Percentiles rank a stretch among this genome's conserved stretches.
These are phyloP conservation scores for Picea glauca DNA, from an alignment of 75 land plant genomes.

Conservation along the genomic window DNA sequence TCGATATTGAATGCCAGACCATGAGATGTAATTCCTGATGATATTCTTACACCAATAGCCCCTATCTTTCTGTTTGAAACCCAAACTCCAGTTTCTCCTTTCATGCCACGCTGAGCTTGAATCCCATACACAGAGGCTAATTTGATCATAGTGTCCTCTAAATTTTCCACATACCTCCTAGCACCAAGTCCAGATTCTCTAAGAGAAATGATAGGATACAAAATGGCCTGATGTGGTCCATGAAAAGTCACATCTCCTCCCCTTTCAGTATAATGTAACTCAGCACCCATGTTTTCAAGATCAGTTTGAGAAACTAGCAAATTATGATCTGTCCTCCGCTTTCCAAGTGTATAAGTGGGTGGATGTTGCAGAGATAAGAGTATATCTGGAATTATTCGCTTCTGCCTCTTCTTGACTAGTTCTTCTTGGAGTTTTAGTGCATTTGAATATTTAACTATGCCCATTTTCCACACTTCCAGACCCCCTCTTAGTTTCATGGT, in stretches of 20 bases:
- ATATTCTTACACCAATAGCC: conserved; percentile 84
- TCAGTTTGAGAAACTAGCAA: conserved; percentile 50
- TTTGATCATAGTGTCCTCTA: conserved; percentile 80
- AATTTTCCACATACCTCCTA: conserved; percentile 78
- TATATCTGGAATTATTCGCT: conserved; percentile 43
- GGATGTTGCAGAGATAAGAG: conserved; percentile 84
- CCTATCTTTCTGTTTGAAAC: conserved; percentile 81
- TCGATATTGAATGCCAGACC: conserved; percentile 92
- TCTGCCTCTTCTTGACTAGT: conserved; percentile 47
- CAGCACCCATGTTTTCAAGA: conserved; percentile 63
- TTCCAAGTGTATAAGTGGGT: conserved; percentile 92
- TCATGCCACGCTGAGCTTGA: conserved; percentile 52
- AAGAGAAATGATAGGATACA: conserved; percentile 79
- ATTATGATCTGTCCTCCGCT: conserved; percentile 73
- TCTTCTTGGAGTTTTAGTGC: conserved; percentile 68
- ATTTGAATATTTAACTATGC: conserved; percentile 57
- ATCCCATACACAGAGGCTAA: conserved; percentile 64
- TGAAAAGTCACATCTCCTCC: conserved; percentile 95
- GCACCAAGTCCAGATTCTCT: conserved; percentile 71
- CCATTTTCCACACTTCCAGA: conserved; percentile 71
- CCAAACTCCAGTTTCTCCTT: conserved; percentile 84
- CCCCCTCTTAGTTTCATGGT: conserved; percentile 37
- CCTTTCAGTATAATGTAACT: conserved; percentile 72
- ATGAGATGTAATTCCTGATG: conserved; percentile 83
- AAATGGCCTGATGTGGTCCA: conserved; percentile 80